Evolutionary conservation across 768 basidiomycete genomes (phyloP), one percentile per base, ranked within the genome.

Genomic region (Rhodotorula sphaerocarpa): DNA sequence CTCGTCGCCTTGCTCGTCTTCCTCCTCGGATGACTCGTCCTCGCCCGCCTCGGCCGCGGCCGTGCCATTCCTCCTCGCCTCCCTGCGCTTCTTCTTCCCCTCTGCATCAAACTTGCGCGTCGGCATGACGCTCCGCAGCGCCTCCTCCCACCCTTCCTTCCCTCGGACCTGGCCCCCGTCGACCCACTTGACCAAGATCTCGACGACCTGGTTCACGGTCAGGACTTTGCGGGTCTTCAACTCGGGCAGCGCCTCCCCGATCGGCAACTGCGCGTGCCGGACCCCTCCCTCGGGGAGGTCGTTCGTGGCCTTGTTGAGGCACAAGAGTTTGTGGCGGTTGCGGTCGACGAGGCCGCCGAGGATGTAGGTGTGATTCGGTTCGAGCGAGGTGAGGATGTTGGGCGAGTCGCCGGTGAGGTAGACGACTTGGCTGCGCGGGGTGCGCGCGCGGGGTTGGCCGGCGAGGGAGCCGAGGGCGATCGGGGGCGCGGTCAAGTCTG

Each of bases 331-430:
- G 65, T 63, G 69, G 51, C 55, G 34, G 77, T 99, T 99, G 73
- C 87, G 88, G 75, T 99, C 95, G 62, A 86, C 86, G 70, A 99
- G 86, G 9, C 92, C 93, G 50, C 93, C 93, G 55, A 99, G 91
- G 70, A 99, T 84, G 74, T 97, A 97, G 12, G 85, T 87, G 73
- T 92, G 86, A 46, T 85, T 84, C 57, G 88, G 84, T 57, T 80
- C 83, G 57, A 99, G 81, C 70, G 87, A 85, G n/a, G 79, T 77
- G 46, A 99, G 77, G 75, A 92, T 89, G 53, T 92, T 83, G 34
- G 84, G 81, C 12, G 92, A 85, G 76, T 99, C 95, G 3, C 92
- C 95, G 11, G 95, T 95, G 55, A 99, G 83, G 75, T 99, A 99
- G 43, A 97, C 81, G 56, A 95, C 78, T 48, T 73, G 82, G 63